Percentiles rank a stretch among this genome's conserved stretches.
Evolutionary conservation across 2,329 filamentous ascomycete genomes (phyloP).

Genomic region (Ambrosiella beaveri): DNA sequence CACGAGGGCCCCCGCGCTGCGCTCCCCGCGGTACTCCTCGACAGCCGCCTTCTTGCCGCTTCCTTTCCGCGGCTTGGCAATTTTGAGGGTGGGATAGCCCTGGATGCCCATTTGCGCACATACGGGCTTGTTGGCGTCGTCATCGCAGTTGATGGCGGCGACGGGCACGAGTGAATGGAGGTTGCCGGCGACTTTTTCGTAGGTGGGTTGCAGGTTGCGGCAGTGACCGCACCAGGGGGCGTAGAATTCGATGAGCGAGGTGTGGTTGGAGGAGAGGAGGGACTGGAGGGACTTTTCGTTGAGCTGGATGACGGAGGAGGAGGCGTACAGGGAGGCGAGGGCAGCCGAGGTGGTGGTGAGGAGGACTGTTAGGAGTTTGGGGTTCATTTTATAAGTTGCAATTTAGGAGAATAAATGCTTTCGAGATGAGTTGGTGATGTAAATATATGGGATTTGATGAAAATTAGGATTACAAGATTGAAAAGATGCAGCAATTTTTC

Average conservation of each 20-base stretch:
- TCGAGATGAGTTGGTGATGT: too few species aligned
- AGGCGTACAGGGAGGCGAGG: constrained; percentile 62
- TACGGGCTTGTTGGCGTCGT: constrained; percentile 76
- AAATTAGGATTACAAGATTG: too few species aligned
- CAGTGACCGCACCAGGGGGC: constrained; percentile 97
- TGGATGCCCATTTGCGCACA: constrained; percentile 75
- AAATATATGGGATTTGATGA: too few species aligned
- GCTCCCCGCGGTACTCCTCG: constrained; percentile 76
- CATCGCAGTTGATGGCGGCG: constrained; percentile 86
- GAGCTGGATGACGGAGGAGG: constrained; percentile 76
- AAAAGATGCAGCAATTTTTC: too few species aligned
- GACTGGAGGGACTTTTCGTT: constrained; percentile 62
- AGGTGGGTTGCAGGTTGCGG: constrained; percentile 85
- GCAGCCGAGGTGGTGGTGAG: constrained; percentile 39
- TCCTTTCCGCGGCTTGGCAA: constrained; percentile 72
- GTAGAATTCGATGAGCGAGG: constrained; percentile 75
- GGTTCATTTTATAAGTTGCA: background rate
- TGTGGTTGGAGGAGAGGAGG: constrained; percentile 79
- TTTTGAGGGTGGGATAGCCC: constrained; percentile 93
- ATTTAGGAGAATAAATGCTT: background rate
- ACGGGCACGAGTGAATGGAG: constrained; percentile 89
- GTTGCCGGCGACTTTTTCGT: constrained; percentile 81
- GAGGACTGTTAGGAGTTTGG: constrained; percentile 27
- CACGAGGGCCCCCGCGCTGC: constrained; percentile 72
- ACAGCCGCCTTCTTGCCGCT: constrained; percentile 41